phyloP scores from a whole-genome alignment of 1,284 basidiomycete species.

The Xanthoconium separans region DNA sequence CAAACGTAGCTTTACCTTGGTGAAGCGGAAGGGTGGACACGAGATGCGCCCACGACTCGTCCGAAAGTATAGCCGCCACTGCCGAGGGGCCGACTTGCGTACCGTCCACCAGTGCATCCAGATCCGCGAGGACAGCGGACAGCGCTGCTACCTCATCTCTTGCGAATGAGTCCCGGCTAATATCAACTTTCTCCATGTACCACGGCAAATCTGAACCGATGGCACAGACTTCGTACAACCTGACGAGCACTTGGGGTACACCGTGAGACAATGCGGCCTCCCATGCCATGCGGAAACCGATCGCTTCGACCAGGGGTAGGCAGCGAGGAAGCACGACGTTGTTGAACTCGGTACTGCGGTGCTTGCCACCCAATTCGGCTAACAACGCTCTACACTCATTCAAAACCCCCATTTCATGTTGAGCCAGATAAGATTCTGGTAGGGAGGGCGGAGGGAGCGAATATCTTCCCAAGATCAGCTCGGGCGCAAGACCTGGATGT shows the following conservation, averaged over 20 bases:
- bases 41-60: background rate
- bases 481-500: background rate
- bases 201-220: background rate
- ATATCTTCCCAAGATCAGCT: background rate
- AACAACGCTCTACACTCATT: background rate
- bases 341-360: background rate
- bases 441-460: background rate
- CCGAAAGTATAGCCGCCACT: background rate
- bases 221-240: background rate
- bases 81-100: background rate
- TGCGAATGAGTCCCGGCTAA: background rate
- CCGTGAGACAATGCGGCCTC: background rate
- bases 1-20: background rate
- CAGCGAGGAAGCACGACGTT: slow-evolving; percentile 1
- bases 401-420: background rate
- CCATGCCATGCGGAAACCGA: background rate
- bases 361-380: background rate
- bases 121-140: background rate
- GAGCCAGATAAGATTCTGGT: background rate
- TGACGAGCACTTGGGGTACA: background rate
- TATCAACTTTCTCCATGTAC: background rate
- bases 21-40: background rate
- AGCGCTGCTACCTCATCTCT: background rate
- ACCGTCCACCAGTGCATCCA: background rate
- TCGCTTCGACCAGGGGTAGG: background rate